Evolutionary conservation across 805 yeast genomes (phyloP).

Genomic region (Kluyveromyces wickerhamii): DNA sequence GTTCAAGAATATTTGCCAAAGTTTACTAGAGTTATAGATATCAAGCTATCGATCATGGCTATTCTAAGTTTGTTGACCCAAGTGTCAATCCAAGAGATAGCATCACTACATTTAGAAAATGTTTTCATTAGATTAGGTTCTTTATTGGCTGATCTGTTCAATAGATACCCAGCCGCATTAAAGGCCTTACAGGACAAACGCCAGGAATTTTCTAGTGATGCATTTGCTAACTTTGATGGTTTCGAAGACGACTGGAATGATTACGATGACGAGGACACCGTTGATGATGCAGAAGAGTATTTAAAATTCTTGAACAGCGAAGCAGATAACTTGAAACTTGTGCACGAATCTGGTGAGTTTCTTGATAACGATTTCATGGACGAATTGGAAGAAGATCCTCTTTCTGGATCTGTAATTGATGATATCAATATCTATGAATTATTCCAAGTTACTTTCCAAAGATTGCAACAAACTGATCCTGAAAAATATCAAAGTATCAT

Average conservation of each 20-base stretch:
- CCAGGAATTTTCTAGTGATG: constrained; percentile 40
- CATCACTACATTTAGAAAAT: constrained; percentile 29
- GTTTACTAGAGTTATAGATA: constrained; percentile 67
- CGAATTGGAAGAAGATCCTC: constrained; percentile 74
- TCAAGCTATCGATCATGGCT: constrained; percentile 68
- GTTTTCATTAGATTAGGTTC: constrained; percentile 43
- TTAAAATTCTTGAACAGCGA: constrained; percentile 41
- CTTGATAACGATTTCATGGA: constrained; percentile 49
- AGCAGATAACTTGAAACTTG: constrained; percentile 31
- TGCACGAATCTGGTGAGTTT: constrained; percentile 24
- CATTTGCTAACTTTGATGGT: constrained; percentile 26
- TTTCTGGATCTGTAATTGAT: constrained; percentile 74
- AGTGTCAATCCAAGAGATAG: constrained; percentile 23
- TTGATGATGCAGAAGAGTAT: constrained; percentile 36
- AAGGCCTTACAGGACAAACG: constrained; percentile 55
- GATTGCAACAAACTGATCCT: constrained; percentile 41
- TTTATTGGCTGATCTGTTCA: constrained; percentile 44
- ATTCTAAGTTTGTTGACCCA: constrained; percentile 41
- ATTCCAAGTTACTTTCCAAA: constrained; percentile 47
- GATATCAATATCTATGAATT: constrained; percentile 60
- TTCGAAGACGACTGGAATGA: constrained; percentile 22
- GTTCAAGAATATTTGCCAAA: constrained; percentile 33
- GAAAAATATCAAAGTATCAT: constrained; percentile 43
- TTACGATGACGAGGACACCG: constrained; percentile 31
- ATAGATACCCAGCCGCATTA: constrained; percentile 64